Evolutionary conservation across 2,329 filamentous ascomycete species (phyloP), one percentile per base, ranked within the genome.

Genomic region (Fusarium papillatum): DNA sequence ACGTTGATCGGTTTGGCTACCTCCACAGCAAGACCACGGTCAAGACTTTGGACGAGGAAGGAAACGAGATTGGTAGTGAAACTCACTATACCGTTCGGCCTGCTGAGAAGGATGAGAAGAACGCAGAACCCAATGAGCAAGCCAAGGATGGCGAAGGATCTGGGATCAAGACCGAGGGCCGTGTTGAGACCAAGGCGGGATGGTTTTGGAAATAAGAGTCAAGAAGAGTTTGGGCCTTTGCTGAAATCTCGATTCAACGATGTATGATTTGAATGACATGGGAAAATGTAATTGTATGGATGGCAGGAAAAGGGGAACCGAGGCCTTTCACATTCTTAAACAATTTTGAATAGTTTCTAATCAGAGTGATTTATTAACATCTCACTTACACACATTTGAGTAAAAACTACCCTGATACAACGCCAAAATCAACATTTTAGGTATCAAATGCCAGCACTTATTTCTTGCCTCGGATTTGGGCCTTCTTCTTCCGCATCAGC

Each of bases 401-500:
- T 29, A 66, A 60, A 55, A 22, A 24, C 60, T 39, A 41, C 53
- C 41, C 57, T 19, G 11, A 17, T 62, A 64, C 39, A 67, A 70
- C 68, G 46, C 50, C 64, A 64, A 68, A 64, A 46, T 29, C 38
- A 76, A 69, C 73, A 70, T 53, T 76, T 71, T 74, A 72, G 64
- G 68, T 70, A 78, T 78, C 66, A 71, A 68, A 68, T 69, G 57
- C 66, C 66, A 68, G 39, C 65, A 59, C 69, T 75, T 50, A 83
- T 39, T 79, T 80, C 74, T 80, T 82, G 38, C 80, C 81, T 61
- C 86, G 84, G 14, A 80, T 75, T 19, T 82, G 78, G 8, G 86
- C 85, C 86, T 91, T 92, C 85, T 93, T 94, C 84, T 93, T 93
- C 70, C 95, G 91, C 87, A 93, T 90, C 86, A 94, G 91, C 74